A percentile compares a stretch with the other conserved stretches of the same genome.
phyloP scores from a whole-genome alignment of 257 asterid species.

The Salvia miltiorrhiza region DNA sequence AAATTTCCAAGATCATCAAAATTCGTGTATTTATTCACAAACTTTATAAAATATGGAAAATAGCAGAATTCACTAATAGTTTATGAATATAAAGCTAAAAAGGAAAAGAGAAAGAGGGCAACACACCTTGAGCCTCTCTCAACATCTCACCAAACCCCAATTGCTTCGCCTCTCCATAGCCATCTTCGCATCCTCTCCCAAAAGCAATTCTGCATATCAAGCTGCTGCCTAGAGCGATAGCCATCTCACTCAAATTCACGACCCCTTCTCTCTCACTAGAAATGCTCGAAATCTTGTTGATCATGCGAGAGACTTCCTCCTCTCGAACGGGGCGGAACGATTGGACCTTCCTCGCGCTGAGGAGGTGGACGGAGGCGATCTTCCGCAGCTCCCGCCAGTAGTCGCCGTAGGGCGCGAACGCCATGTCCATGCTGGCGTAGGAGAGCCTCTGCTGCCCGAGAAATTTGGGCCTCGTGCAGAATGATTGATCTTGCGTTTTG shows the following conservation, averaged over 20 bases:
- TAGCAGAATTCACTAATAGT: too few relatives aligned
- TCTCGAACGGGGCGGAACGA: constrained; percentile 15
- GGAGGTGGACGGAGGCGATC: constrained; percentile 3
- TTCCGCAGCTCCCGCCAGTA: constrained; percentile 22
- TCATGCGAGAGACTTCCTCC: constrained; percentile 13
- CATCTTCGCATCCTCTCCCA: neutral
- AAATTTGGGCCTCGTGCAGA: constrained; percentile 13
- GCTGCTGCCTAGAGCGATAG: neutral
- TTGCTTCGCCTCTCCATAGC: neutral
- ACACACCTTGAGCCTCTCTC: constrained; percentile 3
- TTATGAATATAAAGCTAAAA: too few relatives aligned
- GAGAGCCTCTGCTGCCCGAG: constrained; percentile 6
- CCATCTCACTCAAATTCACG: constrained; percentile 8
- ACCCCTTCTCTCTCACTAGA: too few relatives aligned
- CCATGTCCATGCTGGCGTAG: constrained; percentile 8
- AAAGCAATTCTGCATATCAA: constrained; percentile 2
- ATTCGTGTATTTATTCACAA: too few relatives aligned
- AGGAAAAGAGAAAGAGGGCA: too few relatives aligned
- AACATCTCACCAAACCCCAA: neutral
- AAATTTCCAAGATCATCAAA: too few relatives aligned
- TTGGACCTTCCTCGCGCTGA: constrained; percentile 2
- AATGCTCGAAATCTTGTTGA: neutral
- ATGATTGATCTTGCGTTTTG: constrained; percentile 18
- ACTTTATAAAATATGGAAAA: too few relatives aligned
- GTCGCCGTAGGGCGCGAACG: constrained; percentile 7